phyloP scores from a whole-genome alignment of 2,329 filamentous ascomycete species.

The Cladosporium sp. region DNA sequence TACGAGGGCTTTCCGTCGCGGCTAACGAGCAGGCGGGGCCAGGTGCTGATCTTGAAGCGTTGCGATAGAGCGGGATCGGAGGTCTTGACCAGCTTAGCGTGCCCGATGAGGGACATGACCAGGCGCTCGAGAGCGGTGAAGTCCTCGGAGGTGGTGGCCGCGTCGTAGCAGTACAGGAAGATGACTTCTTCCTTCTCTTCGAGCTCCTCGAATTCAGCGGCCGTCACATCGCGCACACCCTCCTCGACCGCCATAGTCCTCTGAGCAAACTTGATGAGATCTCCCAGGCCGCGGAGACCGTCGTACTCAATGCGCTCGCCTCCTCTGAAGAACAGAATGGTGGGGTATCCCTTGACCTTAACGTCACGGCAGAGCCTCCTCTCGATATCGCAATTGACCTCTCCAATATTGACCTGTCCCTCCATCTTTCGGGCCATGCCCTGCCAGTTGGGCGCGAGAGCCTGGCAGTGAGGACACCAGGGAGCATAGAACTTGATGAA shows the following conservation, averaged over 20 bases:
- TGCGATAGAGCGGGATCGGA: constrained; percentile 68
- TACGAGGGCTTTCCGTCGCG: constrained; percentile 85
- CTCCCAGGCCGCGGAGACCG: constrained; percentile 83
- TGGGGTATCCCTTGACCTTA: constrained; percentile 72
- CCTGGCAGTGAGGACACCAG: constrained; percentile 94
- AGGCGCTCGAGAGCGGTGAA: constrained; percentile 82
- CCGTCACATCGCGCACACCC: constrained; percentile 76
- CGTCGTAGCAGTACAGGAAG: constrained; percentile 96
- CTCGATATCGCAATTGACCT: constrained; percentile 90
- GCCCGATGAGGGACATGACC: constrained; percentile 81
- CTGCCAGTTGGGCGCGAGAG: constrained; percentile 82
- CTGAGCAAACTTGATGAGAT: constrained; percentile 79
- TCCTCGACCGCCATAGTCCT: constrained; percentile 73
- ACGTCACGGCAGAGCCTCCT: constrained; percentile 88
- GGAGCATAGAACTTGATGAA: constrained; percentile 99
- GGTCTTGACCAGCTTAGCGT: constrained; percentile 88
- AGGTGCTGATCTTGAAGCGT: constrained; percentile 91
- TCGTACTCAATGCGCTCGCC: constrained; percentile 90
- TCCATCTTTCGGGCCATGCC: constrained; percentile 89
- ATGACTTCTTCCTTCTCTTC: constrained; percentile 93
- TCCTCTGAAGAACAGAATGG: constrained; percentile 85
- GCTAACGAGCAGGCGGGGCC: constrained; percentile 86
- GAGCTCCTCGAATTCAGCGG: constrained; percentile 67
- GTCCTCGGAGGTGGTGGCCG: constrained; percentile 88
- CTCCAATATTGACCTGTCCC: constrained; percentile 81